These are phyloP conservation scores for Candida broadrunensis DNA, from an alignment of 805 yeast species.

Conservation along the genomic window DNA sequence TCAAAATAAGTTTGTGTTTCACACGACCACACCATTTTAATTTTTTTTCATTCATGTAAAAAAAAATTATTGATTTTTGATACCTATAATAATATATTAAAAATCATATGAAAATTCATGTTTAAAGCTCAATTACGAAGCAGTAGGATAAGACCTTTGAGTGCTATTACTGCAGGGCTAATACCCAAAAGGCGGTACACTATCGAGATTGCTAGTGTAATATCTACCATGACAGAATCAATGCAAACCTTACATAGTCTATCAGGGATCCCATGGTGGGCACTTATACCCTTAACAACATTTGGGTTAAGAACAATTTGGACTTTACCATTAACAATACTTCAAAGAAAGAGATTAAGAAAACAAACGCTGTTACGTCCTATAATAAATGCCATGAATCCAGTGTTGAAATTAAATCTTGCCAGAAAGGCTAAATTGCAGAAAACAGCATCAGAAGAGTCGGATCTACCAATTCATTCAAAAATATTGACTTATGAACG, in stretches of 20 bases:
- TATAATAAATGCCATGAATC: slow-evolving; percentile 68
- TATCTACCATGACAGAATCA: slow-evolving; percentile 30
- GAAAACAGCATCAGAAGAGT: slow-evolving; percentile 15
- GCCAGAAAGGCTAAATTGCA: slow-evolving; percentile 47
- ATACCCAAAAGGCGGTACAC: slow-evolving; percentile 18
- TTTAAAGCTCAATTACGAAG: no score
- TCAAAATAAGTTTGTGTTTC: no score
- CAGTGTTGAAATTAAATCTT: slow-evolving; percentile 60
- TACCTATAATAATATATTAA: no score
- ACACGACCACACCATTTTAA: no score
- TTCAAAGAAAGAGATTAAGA: slow-evolving; percentile 65
- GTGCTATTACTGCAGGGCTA: no score
- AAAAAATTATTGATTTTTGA: no score
- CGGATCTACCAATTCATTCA: slow-evolving; percentile 13
- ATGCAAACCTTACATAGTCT: slow-evolving; percentile 49
- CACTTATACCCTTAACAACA: slow-evolving; percentile 71
- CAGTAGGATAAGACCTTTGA: no score
- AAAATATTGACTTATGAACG: slow-evolving; percentile 65
- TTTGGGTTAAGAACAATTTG: slow-evolving; percentile 58
- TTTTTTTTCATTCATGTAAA: no score
- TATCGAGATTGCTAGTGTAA: slow-evolving; percentile 29
- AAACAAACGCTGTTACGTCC: slow-evolving; percentile 74
- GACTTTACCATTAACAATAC: slow-evolving; percentile 76
- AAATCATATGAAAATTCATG: no score
- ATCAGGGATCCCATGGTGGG: slow-evolving; percentile 81